Conservation (phyloP, 1,139 yeast genomes). For the Kodamaea sp. region DNA sequence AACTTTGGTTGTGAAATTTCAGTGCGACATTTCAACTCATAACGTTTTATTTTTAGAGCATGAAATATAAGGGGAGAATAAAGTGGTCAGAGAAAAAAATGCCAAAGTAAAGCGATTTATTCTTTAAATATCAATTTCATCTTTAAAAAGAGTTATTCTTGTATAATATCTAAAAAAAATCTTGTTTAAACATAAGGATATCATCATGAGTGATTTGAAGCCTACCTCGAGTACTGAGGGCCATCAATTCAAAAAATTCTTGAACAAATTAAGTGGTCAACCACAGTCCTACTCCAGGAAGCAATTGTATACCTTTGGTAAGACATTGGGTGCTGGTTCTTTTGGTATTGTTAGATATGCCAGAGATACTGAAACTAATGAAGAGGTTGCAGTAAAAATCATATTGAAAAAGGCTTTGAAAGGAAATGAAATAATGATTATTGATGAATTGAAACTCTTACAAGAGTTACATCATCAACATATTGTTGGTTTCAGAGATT, state of each 20-base stretch:
- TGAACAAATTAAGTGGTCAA: conserved; percentile 64
- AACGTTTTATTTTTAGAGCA: too few species aligned
- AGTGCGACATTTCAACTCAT: too few species aligned
- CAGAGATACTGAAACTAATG: conserved; percentile 50
- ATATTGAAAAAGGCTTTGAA: conserved; percentile 76
- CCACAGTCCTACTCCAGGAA: conserved; percentile 68
- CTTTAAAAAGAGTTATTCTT: not conserved
- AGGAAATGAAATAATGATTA: conserved; percentile 67
- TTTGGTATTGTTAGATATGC: conserved; percentile 88
- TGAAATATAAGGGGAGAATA: not conserved
- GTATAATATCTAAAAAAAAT: not conserved
- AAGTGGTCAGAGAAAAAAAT: not conserved
- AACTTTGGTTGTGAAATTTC: too few species aligned
- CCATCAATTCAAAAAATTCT: conserved; percentile 27
- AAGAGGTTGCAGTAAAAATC: conserved; percentile 83
- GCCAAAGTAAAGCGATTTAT: too few species aligned
- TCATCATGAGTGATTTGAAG: not conserved
- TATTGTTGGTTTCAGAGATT: conserved; percentile 77
- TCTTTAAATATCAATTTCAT: too few species aligned
- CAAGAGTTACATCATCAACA: conserved; percentile 70
- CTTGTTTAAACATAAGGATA: not conserved
- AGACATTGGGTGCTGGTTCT: conserved; percentile 85
- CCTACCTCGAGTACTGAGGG: conserved; percentile 3
- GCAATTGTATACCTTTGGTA: conserved; percentile 64
- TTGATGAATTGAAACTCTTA: conserved; percentile 71